Conservation (phyloP, 1,139 yeast genomes). For the Pichia sp. region DNA sequence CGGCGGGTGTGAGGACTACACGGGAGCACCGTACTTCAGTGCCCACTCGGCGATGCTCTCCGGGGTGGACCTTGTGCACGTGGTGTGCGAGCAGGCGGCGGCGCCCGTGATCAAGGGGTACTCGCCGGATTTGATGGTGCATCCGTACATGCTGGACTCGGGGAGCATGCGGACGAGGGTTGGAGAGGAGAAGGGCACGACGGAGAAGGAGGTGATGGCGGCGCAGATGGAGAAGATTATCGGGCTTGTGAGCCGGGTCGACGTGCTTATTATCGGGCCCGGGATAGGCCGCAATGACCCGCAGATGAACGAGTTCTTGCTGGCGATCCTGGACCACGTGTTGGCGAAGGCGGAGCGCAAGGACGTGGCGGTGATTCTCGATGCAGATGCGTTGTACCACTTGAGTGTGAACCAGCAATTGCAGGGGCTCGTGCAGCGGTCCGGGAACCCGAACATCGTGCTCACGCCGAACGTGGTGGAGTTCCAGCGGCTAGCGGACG, state of each 20-base stretch:
- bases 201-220: constrained; percentile 15
- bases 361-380: constrained; percentile 61
- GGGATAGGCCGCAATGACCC: constrained; percentile 79
- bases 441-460: constrained; percentile 52
- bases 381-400: constrained; percentile 76
- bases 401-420: constrained; percentile 29
- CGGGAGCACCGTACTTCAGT: constrained; percentile 94
- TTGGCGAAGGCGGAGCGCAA: constrained; percentile 34
- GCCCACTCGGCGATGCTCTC: constrained; percentile 77
- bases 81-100: constrained; percentile 76
- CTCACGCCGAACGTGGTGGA: constrained; percentile 90
- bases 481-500: constrained; percentile 60
- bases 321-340: constrained; percentile 47
- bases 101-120: constrained; percentile 79
- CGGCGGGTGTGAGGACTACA: constrained; percentile 93
- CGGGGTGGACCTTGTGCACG: constrained; percentile 87
- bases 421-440: constrained; percentile 49
- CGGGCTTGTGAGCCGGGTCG: constrained; percentile 58
- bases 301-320: constrained; percentile 58
- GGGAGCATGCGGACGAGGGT: not conserved
- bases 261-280: constrained; percentile 85
- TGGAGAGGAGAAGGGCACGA: not conserved
- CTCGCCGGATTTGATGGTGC: constrained; percentile 94
- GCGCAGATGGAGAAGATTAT: constrained; percentile 53
- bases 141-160: constrained; percentile 63